Evolutionary conservation across 2,329 filamentous ascomycete genomes (phyloP).

Genomic region (Hirsutella thompsonii): DNA sequence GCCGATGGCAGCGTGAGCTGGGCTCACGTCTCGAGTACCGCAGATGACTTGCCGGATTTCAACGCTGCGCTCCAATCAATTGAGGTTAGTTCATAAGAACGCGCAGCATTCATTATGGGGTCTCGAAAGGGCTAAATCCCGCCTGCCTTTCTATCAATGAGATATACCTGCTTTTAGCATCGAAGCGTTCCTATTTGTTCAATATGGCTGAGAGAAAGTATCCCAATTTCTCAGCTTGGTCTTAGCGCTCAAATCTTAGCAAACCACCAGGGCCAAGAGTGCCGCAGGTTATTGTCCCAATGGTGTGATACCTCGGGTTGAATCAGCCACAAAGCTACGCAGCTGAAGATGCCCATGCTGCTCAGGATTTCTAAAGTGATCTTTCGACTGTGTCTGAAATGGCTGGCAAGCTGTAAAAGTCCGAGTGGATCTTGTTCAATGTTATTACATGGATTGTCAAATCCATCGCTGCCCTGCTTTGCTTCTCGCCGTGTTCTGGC

Average conservation of each 20-base stretch:
- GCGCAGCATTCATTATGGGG: no score
- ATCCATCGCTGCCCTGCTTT: neutral
- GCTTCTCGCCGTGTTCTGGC: slow-evolving; percentile 1
- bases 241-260: slow-evolving; percentile 1
- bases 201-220: no score
- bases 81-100: neutral
- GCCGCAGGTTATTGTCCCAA: slow-evolving; percentile 3
- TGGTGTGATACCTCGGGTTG: slow-evolving; percentile 11
- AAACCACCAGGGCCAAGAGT: slow-evolving; percentile 2
- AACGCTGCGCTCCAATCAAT: slow-evolving; percentile 14
- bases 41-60: slow-evolving; percentile 19
- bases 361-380: slow-evolving; percentile 62
- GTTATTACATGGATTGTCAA: neutral
- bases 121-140: no score
- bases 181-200: no score
- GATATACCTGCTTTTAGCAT: no score
- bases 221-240: no score
- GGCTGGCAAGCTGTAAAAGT: slow-evolving; percentile 55
- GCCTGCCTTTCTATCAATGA: no score
- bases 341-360: slow-evolving; percentile 61
- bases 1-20: slow-evolving; percentile 16
- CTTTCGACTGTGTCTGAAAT: slow-evolving; percentile 51
- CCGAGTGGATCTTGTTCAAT: slow-evolving; percentile 65
- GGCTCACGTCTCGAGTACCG: slow-evolving; percentile 16
- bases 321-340: slow-evolving; percentile 50